These are phyloP conservation scores for Amphirosellinia nigrospora DNA, from an alignment of 495 filamentous ascomycete genomes.

Conservation along the genomic window DNA sequence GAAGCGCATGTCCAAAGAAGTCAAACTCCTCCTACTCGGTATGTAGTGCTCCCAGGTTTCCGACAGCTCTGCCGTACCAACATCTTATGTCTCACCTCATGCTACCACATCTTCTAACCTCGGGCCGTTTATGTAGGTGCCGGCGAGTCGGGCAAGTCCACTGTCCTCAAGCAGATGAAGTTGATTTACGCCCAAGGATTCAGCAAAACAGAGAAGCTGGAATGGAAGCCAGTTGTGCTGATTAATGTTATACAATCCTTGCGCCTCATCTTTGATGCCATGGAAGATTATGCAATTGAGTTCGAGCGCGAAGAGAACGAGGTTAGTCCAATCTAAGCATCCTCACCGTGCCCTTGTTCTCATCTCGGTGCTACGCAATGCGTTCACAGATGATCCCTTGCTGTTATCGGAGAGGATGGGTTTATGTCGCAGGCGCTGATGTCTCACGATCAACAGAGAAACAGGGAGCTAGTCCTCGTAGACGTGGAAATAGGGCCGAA, in stretches of 20 bases:
- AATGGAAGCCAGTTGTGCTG: slow-evolving; percentile 94
- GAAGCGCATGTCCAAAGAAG: slow-evolving; percentile 77
- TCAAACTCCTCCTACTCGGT: slow-evolving; percentile 87
- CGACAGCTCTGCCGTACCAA: slow-evolving; percentile 21
- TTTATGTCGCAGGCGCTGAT: slow-evolving; percentile 35
- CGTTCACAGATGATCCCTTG: neutral
- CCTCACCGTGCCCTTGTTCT: neutral
- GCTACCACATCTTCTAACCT: slow-evolving; percentile 36
- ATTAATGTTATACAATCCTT: slow-evolving; percentile 89
- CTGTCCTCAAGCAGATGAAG: slow-evolving; percentile 98
- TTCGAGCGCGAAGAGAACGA: slow-evolving; percentile 79
- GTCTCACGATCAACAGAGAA: slow-evolving; percentile 46
- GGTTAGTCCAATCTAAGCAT: slow-evolving; percentile 57
- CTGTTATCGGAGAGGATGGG: slow-evolving; percentile 20
- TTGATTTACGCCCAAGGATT: slow-evolving; percentile 96
- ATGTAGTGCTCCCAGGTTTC: slow-evolving; percentile 38
- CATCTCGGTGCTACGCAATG: neutral
- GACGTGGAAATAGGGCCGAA: slow-evolving; percentile 80
- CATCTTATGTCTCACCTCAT: slow-evolving; percentile 33
- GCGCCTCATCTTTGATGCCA: slow-evolving; percentile 89
- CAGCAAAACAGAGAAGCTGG: slow-evolving; percentile 85
- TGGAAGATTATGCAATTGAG: slow-evolving; percentile 81
- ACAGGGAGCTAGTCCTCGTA: slow-evolving; percentile 58
- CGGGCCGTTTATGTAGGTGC: slow-evolving; percentile 66
- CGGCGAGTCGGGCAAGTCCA: slow-evolving; percentile 97